phyloP scores from a whole-genome alignment of 1,284 basidiomycete genomes.

The Pterulicium gracile region DNA sequence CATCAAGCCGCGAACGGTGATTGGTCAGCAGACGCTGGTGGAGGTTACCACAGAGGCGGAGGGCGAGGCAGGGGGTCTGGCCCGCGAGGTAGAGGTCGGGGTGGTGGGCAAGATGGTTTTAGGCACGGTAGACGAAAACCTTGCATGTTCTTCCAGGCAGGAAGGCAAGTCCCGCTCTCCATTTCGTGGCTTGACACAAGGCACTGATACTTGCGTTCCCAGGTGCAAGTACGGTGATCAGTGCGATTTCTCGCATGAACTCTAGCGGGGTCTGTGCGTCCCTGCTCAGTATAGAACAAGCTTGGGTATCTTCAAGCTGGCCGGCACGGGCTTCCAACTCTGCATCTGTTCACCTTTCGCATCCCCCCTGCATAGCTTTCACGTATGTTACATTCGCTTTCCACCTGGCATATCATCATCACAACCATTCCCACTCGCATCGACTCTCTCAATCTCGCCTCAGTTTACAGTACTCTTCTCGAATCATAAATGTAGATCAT shows the following conservation, averaged over 20 bases:
- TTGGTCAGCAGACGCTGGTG: slow-evolving; percentile 26
- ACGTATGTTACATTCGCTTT: too few relatives aligned
- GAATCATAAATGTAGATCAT: too few relatives aligned
- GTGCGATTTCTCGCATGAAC: slow-evolving; percentile 67
- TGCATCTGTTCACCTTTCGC: too few relatives aligned
- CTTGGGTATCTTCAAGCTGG: too few relatives aligned
- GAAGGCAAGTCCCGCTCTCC: slow-evolving; percentile 67
- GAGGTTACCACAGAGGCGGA: slow-evolving; percentile 26
- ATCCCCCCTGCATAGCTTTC: too few relatives aligned
- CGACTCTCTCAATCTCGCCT: too few relatives aligned
- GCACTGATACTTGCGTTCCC: slow-evolving; percentile 42
- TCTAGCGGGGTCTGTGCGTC: too few relatives aligned
- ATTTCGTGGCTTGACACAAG: slow-evolving; percentile 22
- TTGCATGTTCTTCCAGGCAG: slow-evolving; percentile 79
- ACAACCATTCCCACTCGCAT: too few relatives aligned
- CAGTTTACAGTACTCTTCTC: too few relatives aligned
- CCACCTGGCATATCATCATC: too few relatives aligned
- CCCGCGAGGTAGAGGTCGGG: slow-evolving; percentile 37
- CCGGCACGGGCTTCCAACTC: too few relatives aligned
- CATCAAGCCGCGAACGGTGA: slow-evolving; percentile 31
- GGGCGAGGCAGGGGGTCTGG: slow-evolving; percentile 32
- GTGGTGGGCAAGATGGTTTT: slow-evolving; percentile 40
- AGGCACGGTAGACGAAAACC: slow-evolving; percentile 73
- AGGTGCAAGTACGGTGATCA: slow-evolving; percentile 81
- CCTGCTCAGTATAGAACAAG: too few relatives aligned